phyloP scores from a whole-genome alignment of 2,329 filamentous ascomycete genomes.

The Xylariaceae sp. region DNA sequence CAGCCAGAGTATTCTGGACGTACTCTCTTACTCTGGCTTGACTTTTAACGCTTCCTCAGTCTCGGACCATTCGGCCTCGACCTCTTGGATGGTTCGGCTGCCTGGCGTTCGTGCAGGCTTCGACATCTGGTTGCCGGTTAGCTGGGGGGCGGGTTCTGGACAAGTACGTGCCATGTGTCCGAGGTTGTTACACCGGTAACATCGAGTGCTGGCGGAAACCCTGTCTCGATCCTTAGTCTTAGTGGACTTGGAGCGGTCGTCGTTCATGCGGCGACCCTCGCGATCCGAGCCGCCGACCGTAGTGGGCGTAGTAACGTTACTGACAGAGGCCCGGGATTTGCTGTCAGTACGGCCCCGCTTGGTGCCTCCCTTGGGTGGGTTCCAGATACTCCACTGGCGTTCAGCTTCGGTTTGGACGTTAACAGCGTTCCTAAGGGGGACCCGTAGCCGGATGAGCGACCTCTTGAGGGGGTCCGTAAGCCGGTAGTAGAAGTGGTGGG shows the following conservation, averaged over 20 bases:
- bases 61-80: not conserved
- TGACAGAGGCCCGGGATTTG: not conserved
- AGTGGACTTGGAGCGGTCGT: not conserved
- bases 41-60: not conserved
- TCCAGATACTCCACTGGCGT: not conserved
- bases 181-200: not conserved
- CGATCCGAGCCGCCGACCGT: not conserved
- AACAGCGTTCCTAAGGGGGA: not conserved
- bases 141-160: not conserved
- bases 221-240: too few species aligned
- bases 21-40: not conserved
- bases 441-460: not conserved
- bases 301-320: not conserved
- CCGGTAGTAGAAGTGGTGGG: not conserved
- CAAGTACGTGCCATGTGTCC: not conserved
- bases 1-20: not conserved
- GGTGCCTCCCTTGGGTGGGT: not conserved
- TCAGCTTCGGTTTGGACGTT: not conserved
- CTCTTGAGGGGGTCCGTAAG: not conserved
- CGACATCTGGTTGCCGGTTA: not conserved
- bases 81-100: not conserved
- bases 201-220: too few species aligned
- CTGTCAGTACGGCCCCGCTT: not conserved
- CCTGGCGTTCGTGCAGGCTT: not conserved
- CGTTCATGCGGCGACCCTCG: not conserved